phyloP scores from a whole-genome alignment of 139 green algal species.

The Coccomyxa sp. region DNA sequence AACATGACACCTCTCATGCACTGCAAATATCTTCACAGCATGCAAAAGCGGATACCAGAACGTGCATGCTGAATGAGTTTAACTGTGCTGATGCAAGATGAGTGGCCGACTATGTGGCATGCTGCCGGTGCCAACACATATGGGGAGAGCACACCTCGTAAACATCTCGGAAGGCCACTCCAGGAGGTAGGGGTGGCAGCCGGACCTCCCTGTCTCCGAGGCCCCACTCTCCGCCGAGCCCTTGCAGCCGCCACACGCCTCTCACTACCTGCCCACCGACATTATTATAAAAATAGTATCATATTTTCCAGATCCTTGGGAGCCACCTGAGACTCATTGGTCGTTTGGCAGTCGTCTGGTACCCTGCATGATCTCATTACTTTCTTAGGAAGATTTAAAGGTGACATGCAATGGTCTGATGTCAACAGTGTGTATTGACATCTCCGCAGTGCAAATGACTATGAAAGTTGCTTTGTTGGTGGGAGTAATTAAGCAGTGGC shows the following conservation, averaged over 20 bases:
- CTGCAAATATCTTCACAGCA: neutral
- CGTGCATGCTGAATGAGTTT: too few relatives aligned
- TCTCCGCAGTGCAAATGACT: neutral
- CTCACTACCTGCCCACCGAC: neutral
- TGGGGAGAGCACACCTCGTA: constrained; percentile 3
- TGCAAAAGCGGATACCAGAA: neutral
- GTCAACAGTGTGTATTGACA: too few relatives aligned
- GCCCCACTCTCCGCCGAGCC: neutral
- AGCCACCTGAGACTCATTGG: too few relatives aligned
- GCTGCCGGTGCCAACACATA: neutral
- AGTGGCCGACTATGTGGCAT: too few relatives aligned
- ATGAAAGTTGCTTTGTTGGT: neutral
- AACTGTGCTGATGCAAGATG: too few relatives aligned
- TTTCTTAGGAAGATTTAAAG: neutral
- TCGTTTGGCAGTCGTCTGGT: neutral
- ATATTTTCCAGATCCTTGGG: too few relatives aligned
- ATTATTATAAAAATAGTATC: too few relatives aligned
- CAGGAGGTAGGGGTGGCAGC: constrained; percentile 50
- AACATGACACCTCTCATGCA: neutral
- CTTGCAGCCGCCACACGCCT: constrained; percentile 1
- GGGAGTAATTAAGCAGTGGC: neutral
- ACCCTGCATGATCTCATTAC: neutral
- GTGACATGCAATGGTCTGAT: too few relatives aligned
- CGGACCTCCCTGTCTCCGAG: constrained; percentile 20
- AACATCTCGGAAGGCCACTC: constrained; percentile 34